These are phyloP conservation scores for Solanum pimpinellifolium DNA, from an alignment of 257 asterid species.

Conservation along the genomic window DNA sequence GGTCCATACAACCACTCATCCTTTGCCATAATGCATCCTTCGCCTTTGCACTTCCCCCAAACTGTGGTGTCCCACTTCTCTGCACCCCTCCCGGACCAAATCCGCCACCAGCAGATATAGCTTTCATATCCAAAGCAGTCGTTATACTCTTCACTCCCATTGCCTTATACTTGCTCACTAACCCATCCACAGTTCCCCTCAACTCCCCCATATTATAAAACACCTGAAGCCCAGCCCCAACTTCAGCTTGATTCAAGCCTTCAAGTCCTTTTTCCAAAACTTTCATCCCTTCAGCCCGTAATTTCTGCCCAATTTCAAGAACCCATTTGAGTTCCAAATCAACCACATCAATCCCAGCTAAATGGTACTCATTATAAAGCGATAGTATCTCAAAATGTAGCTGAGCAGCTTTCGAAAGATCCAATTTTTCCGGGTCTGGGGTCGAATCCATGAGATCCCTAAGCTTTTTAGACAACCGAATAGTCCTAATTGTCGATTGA, in stretches of 20 bases:
- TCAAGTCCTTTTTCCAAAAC: constrained; percentile 74
- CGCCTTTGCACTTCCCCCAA: constrained; percentile 78
- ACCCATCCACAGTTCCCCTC: constrained; percentile 80
- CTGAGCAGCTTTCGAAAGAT: constrained; percentile 87
- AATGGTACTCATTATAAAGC: constrained; percentile 53
- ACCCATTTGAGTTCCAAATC: constrained; percentile 90
- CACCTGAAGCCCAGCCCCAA: constrained; percentile 91
- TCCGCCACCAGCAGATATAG: constrained; percentile 39
- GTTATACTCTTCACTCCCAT: constrained; percentile 72
- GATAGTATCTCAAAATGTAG: constrained; percentile 75
- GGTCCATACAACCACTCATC: constrained; percentile 84
- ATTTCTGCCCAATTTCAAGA: constrained; percentile 54
- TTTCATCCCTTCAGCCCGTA: constrained; percentile 79
- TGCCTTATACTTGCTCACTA: constrained; percentile 78
- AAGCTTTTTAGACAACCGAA: constrained; percentile 59
- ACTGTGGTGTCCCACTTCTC: constrained; percentile 91
- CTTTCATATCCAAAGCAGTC: constrained; percentile 87
- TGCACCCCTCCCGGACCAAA: constrained; percentile 86
- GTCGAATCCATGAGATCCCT: constrained; percentile 41
- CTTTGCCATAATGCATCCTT: constrained; percentile 96
- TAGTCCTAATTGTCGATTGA: constrained; percentile 52
- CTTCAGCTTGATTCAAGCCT: constrained; percentile 92
- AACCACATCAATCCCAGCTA: constrained; percentile 73
- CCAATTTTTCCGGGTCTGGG: constrained; percentile 56
- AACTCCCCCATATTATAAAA: constrained; percentile 96